Evolutionary conservation across 1,284 basidiomycete species (phyloP), one percentile per base, ranked within the genome.

Genomic region (Austroboletus niveus): DNA sequence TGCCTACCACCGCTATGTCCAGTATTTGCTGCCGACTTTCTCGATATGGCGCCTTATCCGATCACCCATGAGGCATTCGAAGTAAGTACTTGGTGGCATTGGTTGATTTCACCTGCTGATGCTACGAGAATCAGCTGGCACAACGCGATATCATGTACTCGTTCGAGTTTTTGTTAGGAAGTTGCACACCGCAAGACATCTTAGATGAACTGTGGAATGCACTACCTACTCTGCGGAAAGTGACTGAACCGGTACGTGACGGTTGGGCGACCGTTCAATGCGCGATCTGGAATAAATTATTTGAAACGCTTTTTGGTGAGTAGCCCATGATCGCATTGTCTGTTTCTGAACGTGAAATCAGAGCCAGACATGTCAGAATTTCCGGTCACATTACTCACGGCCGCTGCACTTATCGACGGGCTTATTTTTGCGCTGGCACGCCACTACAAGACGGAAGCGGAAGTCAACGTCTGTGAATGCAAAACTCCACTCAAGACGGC

Each of bases 121-220:
- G 49, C 27, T 46, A 48, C 48, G 47, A 42, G 49, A 34, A 24
- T 42, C 27, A 85, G 82, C 67, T 68, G 42, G 75, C 80, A 5
- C 83, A 87, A 55, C 75, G 79, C 22, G 79, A 83, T 47, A 63
- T 86, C 38, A 66, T 86, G n/a, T 63, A 66, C 0, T 70, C 75
- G 0, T 66, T 85, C 35, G 60, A 68, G 5, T 84, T 77, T 61
- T 65, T 66, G 35, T 62, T 86, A 7, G 80, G 80, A 1, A 71
- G 65, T 38, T 70, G 72, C 30, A 83, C 81, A 0, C 85, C 84
- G 0, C 80, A 80, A 53, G 72, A 75, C 17, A 66, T 82, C 39
- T 60, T 86, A 55, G 76, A 80, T 49, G 82, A 86, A 53, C 60
- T 86, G 1, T 84, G 80, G 80, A 54, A 61, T 29, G 78, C 78